Evolutionary conservation across 2,329 filamentous ascomycete species (phyloP).

Genomic region (Pestalotiopsis sp.): DNA sequence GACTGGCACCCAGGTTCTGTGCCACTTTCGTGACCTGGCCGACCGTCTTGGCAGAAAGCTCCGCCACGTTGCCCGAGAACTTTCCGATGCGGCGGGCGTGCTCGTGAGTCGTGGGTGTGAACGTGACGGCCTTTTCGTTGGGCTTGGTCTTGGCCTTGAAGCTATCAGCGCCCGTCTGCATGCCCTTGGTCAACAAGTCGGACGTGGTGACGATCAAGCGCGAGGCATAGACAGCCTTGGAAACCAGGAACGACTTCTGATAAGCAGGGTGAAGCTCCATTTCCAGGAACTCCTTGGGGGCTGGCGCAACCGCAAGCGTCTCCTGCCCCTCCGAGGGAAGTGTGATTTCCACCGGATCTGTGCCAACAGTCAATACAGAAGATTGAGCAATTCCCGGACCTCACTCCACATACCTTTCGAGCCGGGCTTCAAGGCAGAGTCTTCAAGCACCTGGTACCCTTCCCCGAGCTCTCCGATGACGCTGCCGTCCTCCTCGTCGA

Average conservation of each 20-base stretch:
- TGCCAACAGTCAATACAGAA: constrained; percentile 16
- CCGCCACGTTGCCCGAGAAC: constrained; percentile 79
- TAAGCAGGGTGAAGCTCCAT: constrained; percentile 89
- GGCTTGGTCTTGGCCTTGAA: constrained; percentile 84
- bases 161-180: constrained; percentile 75
- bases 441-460: constrained; percentile 78
- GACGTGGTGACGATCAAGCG: constrained; percentile 90
- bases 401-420: constrained; percentile 72
- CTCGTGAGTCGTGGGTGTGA: constrained; percentile 80
- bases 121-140: constrained; percentile 78
- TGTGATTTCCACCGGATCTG: constrained; percentile 79
- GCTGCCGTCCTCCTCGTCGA: constrained; percentile 95
- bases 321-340: constrained; percentile 68
- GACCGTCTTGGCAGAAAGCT: constrained; percentile 82
- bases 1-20: constrained; percentile 82
- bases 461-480: constrained; percentile 90
- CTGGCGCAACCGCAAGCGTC: constrained; percentile 65
- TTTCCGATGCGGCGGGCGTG: constrained; percentile 87
- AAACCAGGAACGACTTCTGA: constrained; percentile 81
- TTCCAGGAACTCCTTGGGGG: constrained; percentile 71
- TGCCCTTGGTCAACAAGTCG: constrained; percentile 73
- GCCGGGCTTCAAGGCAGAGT: constrained; percentile 75
- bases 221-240: constrained; percentile 84
- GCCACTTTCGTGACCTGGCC: constrained; percentile 81
- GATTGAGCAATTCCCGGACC: not conserved